A percentile compares a stretch with the other conserved stretches of the same genome.
Conservation (phyloP, 306 rosid species). For the Ormosia emarginata region DNA sequence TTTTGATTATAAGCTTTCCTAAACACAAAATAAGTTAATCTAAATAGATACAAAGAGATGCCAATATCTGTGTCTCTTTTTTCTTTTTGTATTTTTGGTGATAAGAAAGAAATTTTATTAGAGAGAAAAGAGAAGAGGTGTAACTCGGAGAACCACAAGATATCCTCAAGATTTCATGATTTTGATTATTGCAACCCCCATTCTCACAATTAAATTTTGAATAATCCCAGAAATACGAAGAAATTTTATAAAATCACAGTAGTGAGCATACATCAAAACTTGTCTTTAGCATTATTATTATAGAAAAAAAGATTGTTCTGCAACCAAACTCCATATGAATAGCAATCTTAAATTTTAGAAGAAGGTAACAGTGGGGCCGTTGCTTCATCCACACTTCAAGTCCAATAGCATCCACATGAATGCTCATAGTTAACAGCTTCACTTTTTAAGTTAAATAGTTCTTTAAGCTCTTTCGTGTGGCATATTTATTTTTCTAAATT, state of each 20-base stretch:
- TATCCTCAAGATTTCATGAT: neutral
- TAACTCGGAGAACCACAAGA: neutral
- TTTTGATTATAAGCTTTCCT: neutral
- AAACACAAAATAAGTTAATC: neutral
- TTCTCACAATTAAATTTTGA: neutral
- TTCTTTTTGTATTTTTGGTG: neutral
- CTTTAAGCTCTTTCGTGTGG: neutral
- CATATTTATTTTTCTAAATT: neutral
- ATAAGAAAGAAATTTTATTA: neutral
- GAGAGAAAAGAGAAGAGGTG: neutral
- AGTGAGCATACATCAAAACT: neutral
- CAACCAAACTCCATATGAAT: neutral
- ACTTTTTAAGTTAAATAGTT: neutral
- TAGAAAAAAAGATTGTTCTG: neutral
- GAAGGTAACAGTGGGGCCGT: neutral
- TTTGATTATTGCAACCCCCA: neutral
- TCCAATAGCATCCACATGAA: neutral
- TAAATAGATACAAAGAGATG: neutral
- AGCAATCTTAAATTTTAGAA: neutral
- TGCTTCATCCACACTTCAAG: neutral
- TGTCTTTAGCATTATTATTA: neutral
- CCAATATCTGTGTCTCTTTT: neutral
- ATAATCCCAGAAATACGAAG: neutral
- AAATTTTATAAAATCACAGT: neutral
- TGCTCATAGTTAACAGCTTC: neutral